phyloP scores from a whole-genome alignment of 257 asterid species.

The Plantago major region DNA sequence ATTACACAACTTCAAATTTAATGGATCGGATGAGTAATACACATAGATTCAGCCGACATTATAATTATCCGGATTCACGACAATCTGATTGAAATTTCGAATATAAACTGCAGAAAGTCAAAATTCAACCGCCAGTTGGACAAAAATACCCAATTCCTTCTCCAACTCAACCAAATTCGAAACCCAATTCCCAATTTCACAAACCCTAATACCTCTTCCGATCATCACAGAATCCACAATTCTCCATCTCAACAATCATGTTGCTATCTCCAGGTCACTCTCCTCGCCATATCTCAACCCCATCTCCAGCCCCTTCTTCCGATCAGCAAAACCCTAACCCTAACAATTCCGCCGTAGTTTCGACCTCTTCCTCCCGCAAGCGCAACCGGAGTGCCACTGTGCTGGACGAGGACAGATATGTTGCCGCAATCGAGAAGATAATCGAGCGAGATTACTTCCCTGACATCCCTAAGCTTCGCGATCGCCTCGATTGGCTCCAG shows the following conservation, averaged over 20 bases:
- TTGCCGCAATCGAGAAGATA: conserved; percentile 84
- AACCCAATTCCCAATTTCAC: conserved; percentile 21
- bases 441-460: conserved; percentile 95
- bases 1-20: too few relatives aligned
- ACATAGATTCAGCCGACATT: too few relatives aligned
- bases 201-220: not conserved
- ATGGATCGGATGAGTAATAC: too few relatives aligned
- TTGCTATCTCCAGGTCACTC: conserved; percentile 82
- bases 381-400: conserved; percentile 43
- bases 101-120: too few relatives aligned
- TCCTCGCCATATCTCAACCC: conserved; percentile 85
- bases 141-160: conserved; percentile 13
- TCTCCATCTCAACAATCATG: conserved; percentile 32
- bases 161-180: not conserved
- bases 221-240: not conserved
- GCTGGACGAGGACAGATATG: conserved; percentile 80
- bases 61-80: too few relatives aligned
- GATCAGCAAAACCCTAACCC: conserved; percentile 19
- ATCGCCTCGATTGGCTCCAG: conserved; percentile 95
- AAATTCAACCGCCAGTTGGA: not conserved
- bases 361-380: conserved; percentile 26
- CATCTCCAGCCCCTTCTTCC: conserved; percentile 51
- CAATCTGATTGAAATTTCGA: too few relatives aligned
- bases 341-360: conserved; percentile 17
- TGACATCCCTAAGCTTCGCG: conserved; percentile 85